These are phyloP conservation scores for Carex littledalei DNA, from an alignment of 176 grass and related monocot species.

Conservation along the genomic window DNA sequence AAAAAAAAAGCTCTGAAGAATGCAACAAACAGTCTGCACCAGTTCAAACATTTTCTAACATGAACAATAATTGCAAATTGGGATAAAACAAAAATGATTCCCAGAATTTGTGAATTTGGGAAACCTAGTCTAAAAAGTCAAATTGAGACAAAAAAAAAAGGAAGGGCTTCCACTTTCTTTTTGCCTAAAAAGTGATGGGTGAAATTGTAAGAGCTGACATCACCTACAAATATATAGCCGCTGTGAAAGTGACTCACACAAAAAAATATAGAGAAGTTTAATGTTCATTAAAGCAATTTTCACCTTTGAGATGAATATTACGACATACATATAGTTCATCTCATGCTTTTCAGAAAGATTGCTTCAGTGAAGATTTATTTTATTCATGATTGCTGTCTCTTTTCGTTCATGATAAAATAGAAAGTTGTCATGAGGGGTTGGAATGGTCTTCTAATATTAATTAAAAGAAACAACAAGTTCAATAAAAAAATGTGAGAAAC, in stretches of 20 bases:
- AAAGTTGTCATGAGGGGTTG: background rate
- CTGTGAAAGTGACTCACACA: conserved; percentile 3
- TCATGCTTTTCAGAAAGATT: background rate
- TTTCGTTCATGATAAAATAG: background rate
- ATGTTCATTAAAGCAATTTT: background rate
- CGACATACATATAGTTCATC: too few species aligned
- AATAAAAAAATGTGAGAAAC: background rate
- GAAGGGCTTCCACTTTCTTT: background rate
- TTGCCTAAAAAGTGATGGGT: background rate
- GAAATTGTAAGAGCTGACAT: background rate
- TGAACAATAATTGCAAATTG: background rate
- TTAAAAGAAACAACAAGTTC: background rate
- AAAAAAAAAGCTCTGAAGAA: background rate
- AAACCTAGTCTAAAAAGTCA: background rate
- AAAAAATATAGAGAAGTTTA: background rate
- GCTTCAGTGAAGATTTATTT: background rate
- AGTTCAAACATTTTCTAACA: too few species aligned
- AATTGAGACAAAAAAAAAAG: background rate
- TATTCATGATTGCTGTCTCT: background rate
- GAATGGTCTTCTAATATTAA: background rate
- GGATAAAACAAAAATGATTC: background rate
- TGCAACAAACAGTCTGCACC: too few species aligned
- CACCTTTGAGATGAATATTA: background rate
- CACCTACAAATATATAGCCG: background rate
- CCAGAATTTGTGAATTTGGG: background rate